Base-by-base conservation (phyloP, 73 alveolate genomes). In the Paramecium bursaria region DNA sequence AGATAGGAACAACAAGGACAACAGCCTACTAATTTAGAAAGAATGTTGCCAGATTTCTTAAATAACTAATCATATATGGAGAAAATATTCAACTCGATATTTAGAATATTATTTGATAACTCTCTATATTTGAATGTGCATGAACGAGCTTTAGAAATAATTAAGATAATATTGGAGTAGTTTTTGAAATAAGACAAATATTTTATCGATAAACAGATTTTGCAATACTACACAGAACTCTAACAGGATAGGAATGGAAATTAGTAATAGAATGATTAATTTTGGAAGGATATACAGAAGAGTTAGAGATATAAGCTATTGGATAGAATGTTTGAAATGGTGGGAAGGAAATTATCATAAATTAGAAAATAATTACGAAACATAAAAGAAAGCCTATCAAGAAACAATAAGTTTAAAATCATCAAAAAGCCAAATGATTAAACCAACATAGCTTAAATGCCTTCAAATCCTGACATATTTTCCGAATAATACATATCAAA, bases 331-430 rank as follows among this genome's bases (percentile, higher is more conserved):
- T 67, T 67, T 22, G 11, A 13, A n/a, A 35, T 67, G 82, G 44
- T 67, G 0, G 82, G 82, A 67, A 67, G 33, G 82, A 67, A 67
- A 67, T 39, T 67, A 39, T 17, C 33, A 3, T 67, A 67, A 35
- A 67, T 67, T 3, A 67, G 82, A 67, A 67, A 67, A 21, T 21
- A 31, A 39, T 25, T 67, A 11, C 14, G 44, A 14, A 19, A 31
- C 9, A 27, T 27, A 1, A 67, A 67, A 67, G 57, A 67, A 14
- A 67, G 33, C 60, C 21, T 67, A 10, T 6, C 7, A 1, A 33
- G 82, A 67, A 35, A 42, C 0, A 30, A 67, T n/a, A 33, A 22
- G 44, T 67, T 53, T 53, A 57, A 57, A 3, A 33, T 35, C 11
- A n/a, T 35, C 15, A 67, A 67, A n/a, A 67, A 67, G 35, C 33